Evolutionary conservation across 2,329 filamentous ascomycete genomes (phyloP).

Genomic region (Colletotrichum gloeosporioides): DNA sequence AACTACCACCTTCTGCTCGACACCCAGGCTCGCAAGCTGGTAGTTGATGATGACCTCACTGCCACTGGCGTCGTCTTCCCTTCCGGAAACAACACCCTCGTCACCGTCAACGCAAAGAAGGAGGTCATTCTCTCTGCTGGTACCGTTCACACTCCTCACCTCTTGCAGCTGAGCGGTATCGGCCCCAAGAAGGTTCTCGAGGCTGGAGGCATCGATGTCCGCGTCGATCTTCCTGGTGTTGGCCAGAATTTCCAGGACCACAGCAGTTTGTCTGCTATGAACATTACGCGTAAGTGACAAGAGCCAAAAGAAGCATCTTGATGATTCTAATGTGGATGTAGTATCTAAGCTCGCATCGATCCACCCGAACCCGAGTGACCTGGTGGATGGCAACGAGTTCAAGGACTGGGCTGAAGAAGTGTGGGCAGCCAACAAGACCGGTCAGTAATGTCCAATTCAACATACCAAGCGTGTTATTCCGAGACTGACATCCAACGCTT

Average conservation of each 20-base stretch:
- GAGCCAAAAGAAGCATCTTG: background rate
- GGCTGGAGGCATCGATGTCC: conserved; percentile 37
- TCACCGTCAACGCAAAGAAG: conserved; percentile 28
- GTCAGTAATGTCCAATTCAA: background rate
- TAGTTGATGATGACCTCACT: conserved; percentile 30
- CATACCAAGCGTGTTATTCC: background rate
- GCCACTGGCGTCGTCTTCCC: conserved; percentile 38
- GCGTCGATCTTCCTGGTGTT: conserved; percentile 48
- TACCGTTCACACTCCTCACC: conserved; percentile 39
- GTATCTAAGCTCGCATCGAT: conserved; percentile 16
- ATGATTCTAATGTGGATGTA: background rate
- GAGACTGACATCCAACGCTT: background rate
- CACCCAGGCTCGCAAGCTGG: conserved; percentile 37
- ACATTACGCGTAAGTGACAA: conserved; percentile 17
- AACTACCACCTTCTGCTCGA: conserved; percentile 40
- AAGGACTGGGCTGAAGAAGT: conserved; percentile 20
- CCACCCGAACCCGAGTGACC: conserved; percentile 14
- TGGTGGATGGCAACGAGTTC: conserved; percentile 17
- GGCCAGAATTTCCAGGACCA: conserved; percentile 49
- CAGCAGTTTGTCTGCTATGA: conserved; percentile 28
- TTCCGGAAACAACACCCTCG: conserved; percentile 11
- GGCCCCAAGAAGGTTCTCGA: conserved; percentile 40
- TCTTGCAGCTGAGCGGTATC: conserved; percentile 51
- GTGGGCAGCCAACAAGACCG: conserved; percentile 15
- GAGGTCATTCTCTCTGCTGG: conserved; percentile 44